These are phyloP conservation scores for Suillus fuscotomentosus DNA, from an alignment of 768 basidiomycete species.

Conservation along the genomic window DNA sequence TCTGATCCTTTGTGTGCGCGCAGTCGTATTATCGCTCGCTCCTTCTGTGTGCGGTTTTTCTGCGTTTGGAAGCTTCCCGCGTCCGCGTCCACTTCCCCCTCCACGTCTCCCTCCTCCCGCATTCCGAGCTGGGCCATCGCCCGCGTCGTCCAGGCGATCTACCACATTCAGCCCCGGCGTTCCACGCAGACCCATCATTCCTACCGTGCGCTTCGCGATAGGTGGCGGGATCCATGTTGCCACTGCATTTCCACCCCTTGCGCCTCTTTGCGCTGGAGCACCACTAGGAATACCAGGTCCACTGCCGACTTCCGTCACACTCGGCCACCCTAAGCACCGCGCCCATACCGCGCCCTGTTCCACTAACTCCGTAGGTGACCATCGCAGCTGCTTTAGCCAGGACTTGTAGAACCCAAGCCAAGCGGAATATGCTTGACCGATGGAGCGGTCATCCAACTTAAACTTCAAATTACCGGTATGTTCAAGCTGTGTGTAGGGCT, in stretches of 20 bases:
- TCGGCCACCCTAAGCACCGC: background rate
- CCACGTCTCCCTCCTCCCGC: background rate
- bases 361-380: slow-evolving; percentile 41
- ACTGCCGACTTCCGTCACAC: background rate
- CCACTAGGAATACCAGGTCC: background rate
- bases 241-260: background rate
- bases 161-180: slow-evolving; percentile 12
- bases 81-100: background rate
- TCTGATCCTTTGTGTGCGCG: background rate
- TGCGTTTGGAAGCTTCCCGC: background rate
- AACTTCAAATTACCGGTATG: slow-evolving; percentile 22
- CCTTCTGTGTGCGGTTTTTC: background rate
- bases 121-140: background rate
- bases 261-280: background rate
- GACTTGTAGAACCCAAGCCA: slow-evolving; percentile 59
- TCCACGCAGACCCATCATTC: slow-evolving; percentile 48
- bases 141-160: background rate
- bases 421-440: slow-evolving; percentile 51
- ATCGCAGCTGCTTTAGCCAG: slow-evolving; percentile 34
- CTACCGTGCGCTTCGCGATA: slow-evolving; percentile 41
- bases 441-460: slow-evolving; percentile 36
- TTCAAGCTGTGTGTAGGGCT: slow-evolving; percentile 23
- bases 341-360: slow-evolving; percentile 22
- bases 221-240: slow-evolving; percentile 23
- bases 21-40: background rate